Evolutionary conservation across 768 basidiomycete genomes (phyloP).

Genomic region (Leccinum pellstonianum): DNA sequence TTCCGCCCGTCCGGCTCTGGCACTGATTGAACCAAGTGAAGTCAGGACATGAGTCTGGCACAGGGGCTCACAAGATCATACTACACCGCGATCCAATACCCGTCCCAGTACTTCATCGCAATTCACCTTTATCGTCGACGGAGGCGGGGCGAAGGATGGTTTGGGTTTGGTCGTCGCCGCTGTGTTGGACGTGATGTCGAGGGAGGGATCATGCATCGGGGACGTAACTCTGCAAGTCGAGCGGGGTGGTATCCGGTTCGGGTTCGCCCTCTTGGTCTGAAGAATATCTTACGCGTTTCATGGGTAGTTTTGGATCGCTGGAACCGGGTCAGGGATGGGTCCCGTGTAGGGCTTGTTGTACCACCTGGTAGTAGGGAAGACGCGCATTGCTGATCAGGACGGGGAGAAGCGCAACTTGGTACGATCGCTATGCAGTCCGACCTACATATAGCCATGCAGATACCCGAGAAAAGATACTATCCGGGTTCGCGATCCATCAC

Average conservation of each 20-base stretch:
- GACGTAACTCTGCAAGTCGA: conserved; percentile 69
- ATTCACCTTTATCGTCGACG: conserved; percentile 42
- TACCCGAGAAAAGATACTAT: too few species aligned
- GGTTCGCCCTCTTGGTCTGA: not conserved
- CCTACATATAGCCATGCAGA: too few species aligned
- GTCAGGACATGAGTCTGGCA: not conserved
- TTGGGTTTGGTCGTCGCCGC: conserved; percentile 15
- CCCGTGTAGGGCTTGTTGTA: conserved; percentile 57
- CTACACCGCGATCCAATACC: conserved; percentile 78
- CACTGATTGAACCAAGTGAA: conserved; percentile 26
- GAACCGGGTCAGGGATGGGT: too few species aligned
- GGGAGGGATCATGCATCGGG: conserved; percentile 61
- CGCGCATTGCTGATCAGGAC: not conserved
- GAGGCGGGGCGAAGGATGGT: conserved; percentile 32
- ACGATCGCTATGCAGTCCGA: too few species aligned
- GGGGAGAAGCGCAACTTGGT: not conserved
- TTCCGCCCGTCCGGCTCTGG: conserved; percentile 28
- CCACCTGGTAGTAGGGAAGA: conserved; percentile 50
- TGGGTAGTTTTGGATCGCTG: not conserved
- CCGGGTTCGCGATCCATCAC: too few species aligned
- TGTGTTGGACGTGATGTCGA: conserved; percentile 37
- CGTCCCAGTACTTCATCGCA: conserved; percentile 85
- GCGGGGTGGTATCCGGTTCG: conserved; percentile 55
- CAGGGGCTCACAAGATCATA: conserved; percentile 47
- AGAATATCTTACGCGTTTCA: not conserved